Base-by-base conservation (phyloP, 352 stramenopile genomes). In the Pythium dissimile region DNA sequence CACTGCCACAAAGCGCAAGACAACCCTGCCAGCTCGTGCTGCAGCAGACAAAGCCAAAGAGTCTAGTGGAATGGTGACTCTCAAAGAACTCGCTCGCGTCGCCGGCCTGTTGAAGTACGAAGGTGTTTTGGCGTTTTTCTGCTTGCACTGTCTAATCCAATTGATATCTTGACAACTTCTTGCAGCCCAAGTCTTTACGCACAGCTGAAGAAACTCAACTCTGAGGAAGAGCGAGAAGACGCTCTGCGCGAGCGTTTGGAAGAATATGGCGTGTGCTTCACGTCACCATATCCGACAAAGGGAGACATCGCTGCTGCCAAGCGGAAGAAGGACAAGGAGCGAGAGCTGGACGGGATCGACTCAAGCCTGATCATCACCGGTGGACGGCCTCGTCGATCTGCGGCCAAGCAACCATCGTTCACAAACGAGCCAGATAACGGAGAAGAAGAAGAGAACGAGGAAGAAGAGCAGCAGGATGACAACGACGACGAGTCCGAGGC, bases 281-380 rank as follows among this genome's bases (percentile, higher is more conserved):
- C 34, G 9, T 79, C 79, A 0, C 54, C 31, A 20, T 94, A 90
- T 56, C 85, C 85, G 5, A 77, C 72, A 27, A 81, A 76, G 44
- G 63, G 66, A 10, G 85, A 94, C 18, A 82, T 94, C 30, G 70
- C 69, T 3, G 69, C 63, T n/a, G 72, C 80, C 23, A 91, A 88
- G 69, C 77, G 62, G 54, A 93, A 91, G 62, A 69, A 72, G 10
- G 75, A 75, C 6, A 69, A 87, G 24, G 80, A 84, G 20, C 78
- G 79, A 38, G 85, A 94, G 38, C 54, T 93, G 27, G 85, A 94
- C 43, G 85, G 84, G 12, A 94, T 94, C 10, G 85, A 94, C 59
- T 85, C 81, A 2, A 89, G 71, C 21, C 57, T 89, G 13, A 94
- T 94, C 59, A 88, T 94, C 52, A 62, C 23, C 21, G 47, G 31